phyloP scores from a whole-genome alignment of 2,329 filamentous ascomycete species.

The Chrysoporthe deuterocubensis region DNA sequence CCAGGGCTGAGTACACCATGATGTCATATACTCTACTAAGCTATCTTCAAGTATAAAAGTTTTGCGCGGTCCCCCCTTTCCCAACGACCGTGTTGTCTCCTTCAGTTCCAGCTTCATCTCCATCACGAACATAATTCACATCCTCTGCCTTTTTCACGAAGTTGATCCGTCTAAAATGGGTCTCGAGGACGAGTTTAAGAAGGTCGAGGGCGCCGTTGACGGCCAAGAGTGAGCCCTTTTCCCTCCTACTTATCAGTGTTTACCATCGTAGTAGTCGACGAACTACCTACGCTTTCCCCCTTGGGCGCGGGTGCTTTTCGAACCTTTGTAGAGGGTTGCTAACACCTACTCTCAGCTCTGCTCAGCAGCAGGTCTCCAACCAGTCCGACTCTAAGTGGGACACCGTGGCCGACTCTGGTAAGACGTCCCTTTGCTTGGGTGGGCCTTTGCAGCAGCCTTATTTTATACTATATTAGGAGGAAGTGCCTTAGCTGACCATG shows the following conservation, averaged over 20 bases:
- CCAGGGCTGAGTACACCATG: too few relatives aligned
- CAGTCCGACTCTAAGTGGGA: slow-evolving; percentile 38
- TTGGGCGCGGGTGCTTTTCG: too few relatives aligned
- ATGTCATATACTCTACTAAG: too few relatives aligned
- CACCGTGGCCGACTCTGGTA: slow-evolving; percentile 40
- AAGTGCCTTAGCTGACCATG: slow-evolving; percentile 3
- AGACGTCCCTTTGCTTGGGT: not conserved
- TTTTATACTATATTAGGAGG: not conserved
- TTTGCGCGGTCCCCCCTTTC: too few relatives aligned
- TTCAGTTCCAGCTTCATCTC: not conserved
- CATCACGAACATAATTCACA: not conserved
- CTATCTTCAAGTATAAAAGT: too few relatives aligned
- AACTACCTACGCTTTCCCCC: too few relatives aligned
- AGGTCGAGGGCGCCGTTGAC: slow-evolving; percentile 37
- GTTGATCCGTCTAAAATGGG: slow-evolving; percentile 28
- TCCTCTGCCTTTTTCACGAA: not conserved
- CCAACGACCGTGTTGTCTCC: too few relatives aligned
- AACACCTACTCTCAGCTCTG: slow-evolving; percentile 31
- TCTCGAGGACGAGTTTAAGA: slow-evolving; percentile 37
- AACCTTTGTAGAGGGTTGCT: not conserved
- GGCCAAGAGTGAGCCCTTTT: slow-evolving; percentile 34
- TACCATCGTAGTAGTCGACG: too few relatives aligned
- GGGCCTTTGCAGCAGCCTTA: too few relatives aligned
- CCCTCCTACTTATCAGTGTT: not conserved
- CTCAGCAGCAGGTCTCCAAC: slow-evolving; percentile 37